Percentiles rank a stretch among this genome's conserved stretches.
These are phyloP conservation scores for Penicillium rolfsii DNA, from an alignment of 2,329 filamentous ascomycete species.

Conservation along the genomic window DNA sequence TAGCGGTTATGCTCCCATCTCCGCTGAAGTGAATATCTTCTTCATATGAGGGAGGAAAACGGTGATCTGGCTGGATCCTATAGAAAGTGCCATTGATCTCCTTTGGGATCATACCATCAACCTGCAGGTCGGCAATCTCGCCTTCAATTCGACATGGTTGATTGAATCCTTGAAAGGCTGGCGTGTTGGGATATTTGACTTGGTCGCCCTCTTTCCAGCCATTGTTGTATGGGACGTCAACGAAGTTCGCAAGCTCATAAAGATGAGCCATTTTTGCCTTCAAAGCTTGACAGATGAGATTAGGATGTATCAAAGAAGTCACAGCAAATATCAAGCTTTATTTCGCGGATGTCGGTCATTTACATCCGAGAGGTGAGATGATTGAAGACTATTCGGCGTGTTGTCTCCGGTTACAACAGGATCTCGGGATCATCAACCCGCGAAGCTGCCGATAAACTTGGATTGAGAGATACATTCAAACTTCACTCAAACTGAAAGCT, in stretches of 20 bases:
- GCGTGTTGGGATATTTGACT: background rate
- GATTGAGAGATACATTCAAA: too few relatives aligned
- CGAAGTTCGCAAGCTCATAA: background rate
- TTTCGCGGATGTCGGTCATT: too few relatives aligned
- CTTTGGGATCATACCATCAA: conserved; percentile 27
- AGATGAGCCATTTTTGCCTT: background rate
- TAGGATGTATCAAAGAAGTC: too few relatives aligned
- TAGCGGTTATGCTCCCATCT: conserved; percentile 50
- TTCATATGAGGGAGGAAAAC: background rate
- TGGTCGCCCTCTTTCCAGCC: background rate
- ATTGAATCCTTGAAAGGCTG: background rate
- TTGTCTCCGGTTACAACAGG: too few relatives aligned
- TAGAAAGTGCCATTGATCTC: conserved; percentile 53
- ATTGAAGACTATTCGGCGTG: too few relatives aligned
- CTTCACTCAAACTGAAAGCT: too few relatives aligned
- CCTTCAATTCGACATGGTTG: background rate
- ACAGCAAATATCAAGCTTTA: too few relatives aligned
- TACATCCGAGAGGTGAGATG: too few relatives aligned
- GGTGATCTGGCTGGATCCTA: conserved; percentile 49
- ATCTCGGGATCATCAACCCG: too few relatives aligned
- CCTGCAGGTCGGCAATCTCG: background rate
- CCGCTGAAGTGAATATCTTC: conserved; percentile 43
- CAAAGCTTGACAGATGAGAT: too few relatives aligned
- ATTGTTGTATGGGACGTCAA: background rate
- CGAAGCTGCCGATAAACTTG: too few relatives aligned